Base-by-base conservation (phyloP, 176 grass and related monocot species). In the Triticum timopheevii region DNA sequence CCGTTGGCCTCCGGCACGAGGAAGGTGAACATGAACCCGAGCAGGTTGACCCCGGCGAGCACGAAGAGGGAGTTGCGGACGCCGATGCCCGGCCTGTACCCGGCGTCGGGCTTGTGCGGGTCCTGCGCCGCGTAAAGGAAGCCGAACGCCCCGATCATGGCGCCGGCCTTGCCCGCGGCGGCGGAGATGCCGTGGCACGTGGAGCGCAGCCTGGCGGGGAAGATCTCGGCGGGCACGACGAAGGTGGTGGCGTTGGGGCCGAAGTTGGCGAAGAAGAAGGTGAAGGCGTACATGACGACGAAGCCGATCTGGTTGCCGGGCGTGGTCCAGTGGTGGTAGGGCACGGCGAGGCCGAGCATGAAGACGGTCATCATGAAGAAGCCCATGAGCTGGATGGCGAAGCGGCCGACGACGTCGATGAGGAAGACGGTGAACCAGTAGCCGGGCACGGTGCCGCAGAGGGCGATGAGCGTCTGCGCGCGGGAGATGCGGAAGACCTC, bases 301-400 rank as follows among this genome's bases (percentile, higher is more conserved):
- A 95, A 95, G 16, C 86, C 86, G 2, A 52, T 82, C 56, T 95
- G 93, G 86, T 95, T 8, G 16, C 88, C 91, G 3, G 88, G 24
- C 6, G 40, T 64, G 84, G 86, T 95, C 93, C 93, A 93, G 88
- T 95, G 90, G 86, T 95, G 68, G 86, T 95, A 95, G 7, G 93
- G 93, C 22, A 70, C 52, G 69, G 90, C 93, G 38, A 95, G 86
- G 28, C 62, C 88, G 66, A 95, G 76, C 86, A 95, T 92, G 90
- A 91, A 91, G 2, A 89, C 84, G 34, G 91, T 95, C 93, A 95
- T 95, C 83, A 91, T 91, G 69, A 87, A 80, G 91, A 95, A 95
- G 0, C 93, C 91, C 84, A 93, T 65, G 9, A 93, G 47, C 79
- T 96, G 94, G 87, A 96, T 93, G 10, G 62, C 27, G 52, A 91